Evolutionary conservation across 208 protist species (phyloP), one percentile per base, ranked within the genome.

Genomic region (Leishmania turanica): DNA sequence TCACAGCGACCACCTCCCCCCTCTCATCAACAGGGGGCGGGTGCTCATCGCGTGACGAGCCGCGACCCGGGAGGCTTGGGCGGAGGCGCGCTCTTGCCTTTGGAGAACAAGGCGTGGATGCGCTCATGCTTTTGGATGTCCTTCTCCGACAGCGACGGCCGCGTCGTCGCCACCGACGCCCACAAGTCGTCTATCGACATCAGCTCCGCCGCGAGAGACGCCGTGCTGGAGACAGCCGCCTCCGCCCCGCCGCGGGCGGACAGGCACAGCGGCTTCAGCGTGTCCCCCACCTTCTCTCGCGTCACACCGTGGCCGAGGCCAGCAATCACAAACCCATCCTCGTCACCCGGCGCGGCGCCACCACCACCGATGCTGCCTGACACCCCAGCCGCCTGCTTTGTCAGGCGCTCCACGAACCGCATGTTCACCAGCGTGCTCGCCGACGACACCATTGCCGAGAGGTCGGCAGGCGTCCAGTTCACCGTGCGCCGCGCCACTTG

Each of bases 401-500:
- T 80, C 37, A 94, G 77, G 7, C 54, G 54, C 45, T 93, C 89
- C 82, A 97, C 92, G n/a, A 94, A 85, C 66, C 91, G 94, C 85
- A 92, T 89, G 83, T 80, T 93, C 65, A 94, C 90, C 34, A 89
- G 72, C 69, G 90, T 88, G 84, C 89, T 93, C 24, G 95, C 95
- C 5, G 90, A 94, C 54, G 95, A 92, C 47, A 96, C 92, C 71
- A 96, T 83, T 40, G 92, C 92, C 2, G 88, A 77, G 47, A 97
- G 84, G 81, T 97, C 95, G 69, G 95, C 92, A 42, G 93, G 92
- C 9, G 93, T 95, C 93, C 95, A 97, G 84, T 94, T 91, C 62
- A 86, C 84, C 54, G 90, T 96, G 56, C 85, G 77, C 73, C 45
- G 79, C 51, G 92, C 93, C 47, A 97, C 71, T 40, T 82, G 73